Evolutionary conservation across 2,329 filamentous ascomycete genomes (phyloP), one percentile per base, ranked within the genome.

Genomic region (Talaromyces sp.): DNA sequence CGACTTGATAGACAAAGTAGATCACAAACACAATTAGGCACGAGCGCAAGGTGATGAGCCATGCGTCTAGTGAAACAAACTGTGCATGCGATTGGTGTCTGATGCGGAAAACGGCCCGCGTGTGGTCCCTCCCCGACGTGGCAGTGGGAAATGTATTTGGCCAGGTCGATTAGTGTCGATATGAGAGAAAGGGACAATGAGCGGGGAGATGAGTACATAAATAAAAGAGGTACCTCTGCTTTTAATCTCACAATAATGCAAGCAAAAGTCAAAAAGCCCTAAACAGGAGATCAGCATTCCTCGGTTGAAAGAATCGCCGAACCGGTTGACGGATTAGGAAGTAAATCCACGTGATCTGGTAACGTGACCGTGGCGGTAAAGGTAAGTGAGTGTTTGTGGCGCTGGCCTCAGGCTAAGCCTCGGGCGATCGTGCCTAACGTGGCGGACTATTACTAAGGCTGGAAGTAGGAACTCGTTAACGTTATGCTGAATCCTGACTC

Each of bases 381-480:
- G 50, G 21, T 22, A 6, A 25, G 56, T 36, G 48, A 45, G 56
- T 50, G 35, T 40, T 19, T 53, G 57, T 58, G 57, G 57, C 57
- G 48, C 28, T 48, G 37, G 25, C 51, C 19, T 50, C 40, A 45
- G 35, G 50, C 50, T 54, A 46, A 51, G 51, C 50, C 43, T 50
- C 33, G 50, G 33, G 25, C 40, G 56, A 48, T 58, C 57, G 57
- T 58, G 57, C 57, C 57, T 58, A 58, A 58, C 33, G n/a, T 28
- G 36, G 21, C 51, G 28, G 21, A 31, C 22, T 46, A 46, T 28
- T 28, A 31, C 43, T 17, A 46, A 28, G 31, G 43, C 43, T 17
- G 33, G 45, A 46, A 25, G 43, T 25, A 25, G 28, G 48, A 31
- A 43, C 35, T 37, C 52, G 39, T 51, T n/a, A n/a, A n/a, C n/a